Conservation (phyloP, 2,329 filamentous ascomycete species). For the Colletotrichum lentis region DNA sequence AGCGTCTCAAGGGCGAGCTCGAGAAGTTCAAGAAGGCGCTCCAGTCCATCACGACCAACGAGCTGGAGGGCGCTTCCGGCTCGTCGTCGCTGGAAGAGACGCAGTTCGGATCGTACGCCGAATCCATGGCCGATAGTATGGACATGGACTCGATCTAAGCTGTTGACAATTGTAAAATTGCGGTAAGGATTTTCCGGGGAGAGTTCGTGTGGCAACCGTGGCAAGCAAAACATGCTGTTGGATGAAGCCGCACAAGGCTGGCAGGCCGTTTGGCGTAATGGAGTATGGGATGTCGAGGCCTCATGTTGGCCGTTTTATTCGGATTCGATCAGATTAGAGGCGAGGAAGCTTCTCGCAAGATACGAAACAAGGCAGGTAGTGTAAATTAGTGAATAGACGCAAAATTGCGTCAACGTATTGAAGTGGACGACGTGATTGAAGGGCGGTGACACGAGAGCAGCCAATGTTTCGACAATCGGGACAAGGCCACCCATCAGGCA, state of each 20-base stretch:
- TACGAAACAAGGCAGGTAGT: conserved; percentile 24
- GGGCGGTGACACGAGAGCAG: background rate
- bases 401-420: background rate
- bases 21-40: conserved; percentile 59
- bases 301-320: background rate
- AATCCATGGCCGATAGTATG: conserved; percentile 29
- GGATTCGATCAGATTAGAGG: background rate
- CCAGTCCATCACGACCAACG: conserved; percentile 57
- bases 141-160: conserved; percentile 21
- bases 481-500: too few relatives aligned
- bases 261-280: conserved; percentile 1
- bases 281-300: conserved; percentile 13
- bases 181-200: background rate
- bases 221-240: background rate
- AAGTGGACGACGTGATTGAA: too few relatives aligned
- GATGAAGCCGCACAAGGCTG: background rate
- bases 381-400: conserved; percentile 14
- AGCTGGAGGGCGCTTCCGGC: conserved; percentile 46
- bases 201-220: background rate
- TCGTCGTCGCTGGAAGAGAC: conserved; percentile 15
- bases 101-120: conserved; percentile 14
- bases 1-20: conserved; percentile 53
- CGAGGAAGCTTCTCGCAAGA: conserved; percentile 8
- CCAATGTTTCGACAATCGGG: too few relatives aligned
- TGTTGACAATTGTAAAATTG: background rate